Evolutionary conservation across 306 rosid genomes (phyloP).

Genomic region (Trichosanthes cucumerina): DNA sequence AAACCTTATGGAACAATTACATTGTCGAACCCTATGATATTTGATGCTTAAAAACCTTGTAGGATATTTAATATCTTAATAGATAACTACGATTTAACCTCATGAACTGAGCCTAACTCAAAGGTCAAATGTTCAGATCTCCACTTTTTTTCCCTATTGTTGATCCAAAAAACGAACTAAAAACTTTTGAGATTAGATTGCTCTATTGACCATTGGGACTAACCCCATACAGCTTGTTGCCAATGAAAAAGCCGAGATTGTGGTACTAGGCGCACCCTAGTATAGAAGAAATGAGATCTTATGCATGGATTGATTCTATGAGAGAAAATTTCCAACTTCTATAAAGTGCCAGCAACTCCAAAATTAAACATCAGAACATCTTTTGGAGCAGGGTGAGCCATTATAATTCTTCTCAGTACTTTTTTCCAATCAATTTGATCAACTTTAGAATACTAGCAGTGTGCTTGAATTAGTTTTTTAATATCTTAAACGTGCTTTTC

Average conservation of each 20-base stretch:
- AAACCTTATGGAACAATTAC: not conserved
- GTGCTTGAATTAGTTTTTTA: not conserved
- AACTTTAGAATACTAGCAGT: not conserved
- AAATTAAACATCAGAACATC: not conserved
- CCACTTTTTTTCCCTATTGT: not conserved
- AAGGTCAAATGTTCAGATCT: not conserved
- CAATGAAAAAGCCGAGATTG: not conserved
- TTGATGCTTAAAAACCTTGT: not conserved
- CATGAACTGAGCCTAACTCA: not conserved
- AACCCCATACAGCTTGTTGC: not conserved
- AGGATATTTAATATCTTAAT: not conserved
- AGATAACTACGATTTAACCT: not conserved
- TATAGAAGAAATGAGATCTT: not conserved
- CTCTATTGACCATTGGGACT: not conserved
- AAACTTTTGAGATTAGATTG: not conserved
- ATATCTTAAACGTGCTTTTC: not conserved
- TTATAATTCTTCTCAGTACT: not conserved
- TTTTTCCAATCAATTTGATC: not conserved
- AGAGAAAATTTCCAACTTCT: not conserved
- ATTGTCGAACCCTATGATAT: not conserved
- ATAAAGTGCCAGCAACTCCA: not conserved
- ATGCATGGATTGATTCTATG: not conserved
- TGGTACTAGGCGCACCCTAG: not conserved
- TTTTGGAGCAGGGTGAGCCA: not conserved
- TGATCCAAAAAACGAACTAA: not conserved